phyloP scores from a whole-genome alignment of 495 filamentous ascomycete genomes.

The Usnea hakonensis region DNA sequence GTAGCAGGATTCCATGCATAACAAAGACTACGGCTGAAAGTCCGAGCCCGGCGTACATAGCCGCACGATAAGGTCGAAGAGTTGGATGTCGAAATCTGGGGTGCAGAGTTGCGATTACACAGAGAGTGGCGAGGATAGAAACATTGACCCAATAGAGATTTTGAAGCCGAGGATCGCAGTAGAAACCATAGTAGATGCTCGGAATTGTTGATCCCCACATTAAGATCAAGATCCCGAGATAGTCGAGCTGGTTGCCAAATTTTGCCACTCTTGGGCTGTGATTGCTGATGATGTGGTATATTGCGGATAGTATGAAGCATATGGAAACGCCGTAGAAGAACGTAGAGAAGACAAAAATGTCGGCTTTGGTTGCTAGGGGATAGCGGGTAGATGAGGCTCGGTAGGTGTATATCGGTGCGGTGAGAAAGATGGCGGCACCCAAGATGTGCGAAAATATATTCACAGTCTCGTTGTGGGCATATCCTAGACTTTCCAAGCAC shows the following conservation, averaged over 20 bases:
- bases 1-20: conserved; percentile 33
- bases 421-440: conserved; percentile 39
- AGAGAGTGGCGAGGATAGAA: conserved; percentile 17
- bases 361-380: conserved; percentile 29
- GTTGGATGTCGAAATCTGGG: conserved; percentile 18
- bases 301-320: conserved; percentile 45
- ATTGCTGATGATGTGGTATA: conserved; percentile 45
- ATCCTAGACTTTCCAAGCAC: conserved; percentile 19
- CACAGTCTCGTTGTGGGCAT: conserved; percentile 26
- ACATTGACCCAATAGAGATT: conserved; percentile 33
- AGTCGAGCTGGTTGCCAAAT: conserved; percentile 41
- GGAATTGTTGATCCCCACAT: conserved; percentile 48
- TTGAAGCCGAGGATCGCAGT: conserved; percentile 31
- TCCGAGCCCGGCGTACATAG: conserved; percentile 38
- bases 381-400: conserved; percentile 30
- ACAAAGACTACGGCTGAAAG: conserved; percentile 38
- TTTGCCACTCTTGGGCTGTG: conserved; percentile 34
- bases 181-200: conserved; percentile 45
- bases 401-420: conserved; percentile 32
- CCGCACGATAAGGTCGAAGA: conserved; percentile 27
- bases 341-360: conserved; percentile 37
- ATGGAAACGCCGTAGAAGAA: conserved; percentile 44
- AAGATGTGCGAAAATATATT: conserved; percentile 47
- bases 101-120: conserved; percentile 19
- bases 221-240: conserved; percentile 44